Conservation (phyloP, 2,329 filamentous ascomycete species). For the Paecilomyces niveus region DNA sequence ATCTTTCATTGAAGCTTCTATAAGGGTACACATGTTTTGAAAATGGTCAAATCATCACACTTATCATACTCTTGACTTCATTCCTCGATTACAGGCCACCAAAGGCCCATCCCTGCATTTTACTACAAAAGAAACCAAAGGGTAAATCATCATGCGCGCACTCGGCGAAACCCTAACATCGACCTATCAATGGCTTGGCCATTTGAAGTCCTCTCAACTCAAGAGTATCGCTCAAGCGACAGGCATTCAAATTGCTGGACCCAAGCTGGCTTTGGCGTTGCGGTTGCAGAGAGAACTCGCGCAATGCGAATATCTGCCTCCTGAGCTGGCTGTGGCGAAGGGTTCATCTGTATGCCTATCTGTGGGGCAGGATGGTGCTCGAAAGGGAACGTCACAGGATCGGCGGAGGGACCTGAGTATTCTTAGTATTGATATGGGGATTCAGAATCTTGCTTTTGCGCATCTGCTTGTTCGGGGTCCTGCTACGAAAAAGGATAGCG, state of each 20-base stretch:
- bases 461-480: conserved; percentile 41
- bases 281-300: conserved; percentile 36
- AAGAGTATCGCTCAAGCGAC: conserved; percentile 55
- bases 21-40: no score
- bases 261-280: conserved; percentile 49
- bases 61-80: not conserved
- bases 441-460: conserved; percentile 72
- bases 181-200: conserved; percentile 20
- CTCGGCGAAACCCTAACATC: not conserved
- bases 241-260: conserved; percentile 53
- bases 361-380: not conserved
- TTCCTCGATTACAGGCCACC: not conserved
- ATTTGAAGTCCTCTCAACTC: conserved; percentile 48
- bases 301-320: conserved; percentile 7
- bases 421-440: conserved; percentile 77
- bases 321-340: not conserved
- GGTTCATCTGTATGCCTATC: not conserved
- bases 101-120: not conserved
- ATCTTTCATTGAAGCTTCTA: no score
- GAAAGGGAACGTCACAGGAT: not conserved
- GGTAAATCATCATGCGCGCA: conserved; percentile 5
- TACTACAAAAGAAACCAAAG: not conserved
- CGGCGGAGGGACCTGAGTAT: conserved; percentile 40
- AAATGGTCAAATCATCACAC: no score
- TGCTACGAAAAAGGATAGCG: no score